Base-by-base conservation (phyloP, 192 early-diverging fungal genomes). In the Backusella parvicylindrica region DNA sequence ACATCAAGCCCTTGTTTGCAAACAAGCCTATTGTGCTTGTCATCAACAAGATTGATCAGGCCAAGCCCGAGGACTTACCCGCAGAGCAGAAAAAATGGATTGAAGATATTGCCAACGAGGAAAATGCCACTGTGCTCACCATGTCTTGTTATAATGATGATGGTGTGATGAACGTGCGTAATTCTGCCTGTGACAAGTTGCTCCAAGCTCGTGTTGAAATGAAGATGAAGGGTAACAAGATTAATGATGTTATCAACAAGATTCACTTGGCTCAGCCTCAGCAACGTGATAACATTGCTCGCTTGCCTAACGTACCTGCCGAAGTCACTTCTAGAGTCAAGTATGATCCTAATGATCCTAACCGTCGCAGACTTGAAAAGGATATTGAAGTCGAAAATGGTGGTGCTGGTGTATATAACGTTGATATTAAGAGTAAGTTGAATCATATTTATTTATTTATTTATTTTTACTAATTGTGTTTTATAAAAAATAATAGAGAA, bases 21-120 rank as follows among this genome's bases (percentile, higher is more conserved):
- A 98, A 98, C 90, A 99, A 99, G 89, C 97, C 97, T 33, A 95
- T 92, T 53, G 75, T 98, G 50, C 86, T 99, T 18, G 94, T 99
- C 41, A 83, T 97, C 64, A 98, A 95, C 89, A 99, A 99, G 88
- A 98, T 95, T 78, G 98, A 99, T 80, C 85, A 89, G 23, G 75
- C 47, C 83, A 87, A 91, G 41, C 91, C 94, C 23, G 95, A 95
- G 72, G 89, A 95, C 47, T 80, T 98, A 49, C 83, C 84, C 31
- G 86, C 82, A 18, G 92, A 89, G 70, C 92, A 97, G 33, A 87
- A 90, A 70, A 80, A 73, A 47, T 82, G 95, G 74, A 84, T 99
- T 74, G 92, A 98, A 70, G 84, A 88, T 8, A 89, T 95, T 73
- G 76, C 85, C 3, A 84, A 84, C 18, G 87, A 91, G 21, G 90